Evolutionary conservation across 108 stramenopile species (phyloP).

Genomic region (Cyclotella atomus): DNA sequence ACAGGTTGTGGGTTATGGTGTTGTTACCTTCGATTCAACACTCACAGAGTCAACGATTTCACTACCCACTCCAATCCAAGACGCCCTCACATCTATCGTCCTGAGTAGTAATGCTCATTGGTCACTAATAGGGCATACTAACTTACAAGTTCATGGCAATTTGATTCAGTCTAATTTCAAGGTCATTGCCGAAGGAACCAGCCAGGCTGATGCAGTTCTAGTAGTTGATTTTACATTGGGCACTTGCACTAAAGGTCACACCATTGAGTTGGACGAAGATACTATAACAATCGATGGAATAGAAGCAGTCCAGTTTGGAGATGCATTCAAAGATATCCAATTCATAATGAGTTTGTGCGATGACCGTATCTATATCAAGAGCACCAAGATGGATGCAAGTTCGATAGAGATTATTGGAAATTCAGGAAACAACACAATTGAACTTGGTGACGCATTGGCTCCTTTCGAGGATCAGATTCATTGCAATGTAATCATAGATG

Average conservation of each 20-base stretch:
- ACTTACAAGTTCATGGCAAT: background rate
- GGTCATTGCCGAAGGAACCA: background rate
- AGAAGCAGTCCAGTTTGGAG: background rate
- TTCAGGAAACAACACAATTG: background rate
- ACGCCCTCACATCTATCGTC: background rate
- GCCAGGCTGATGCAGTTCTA: background rate
- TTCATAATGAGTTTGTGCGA: background rate
- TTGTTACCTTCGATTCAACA: background rate
- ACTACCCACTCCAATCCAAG: conserved; percentile 17
- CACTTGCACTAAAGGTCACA: conserved; percentile 6
- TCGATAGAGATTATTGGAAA: background rate
- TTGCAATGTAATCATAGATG: background rate
- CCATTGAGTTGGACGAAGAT: conserved; percentile 20
- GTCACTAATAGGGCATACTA: background rate
- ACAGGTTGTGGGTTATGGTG: background rate
- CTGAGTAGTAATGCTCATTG: background rate
- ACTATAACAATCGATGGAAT: conserved; percentile 4
- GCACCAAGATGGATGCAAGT: background rate
- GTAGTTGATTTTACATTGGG: background rate
- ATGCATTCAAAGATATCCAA: background rate
- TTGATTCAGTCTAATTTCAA: background rate
- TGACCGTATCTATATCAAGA: background rate
- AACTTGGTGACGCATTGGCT: background rate
- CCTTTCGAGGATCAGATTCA: background rate
- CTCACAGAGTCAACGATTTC: background rate